Percentiles rank a stretch among this genome's conserved stretches.
phyloP scores from a whole-genome alignment of 2,329 filamentous ascomycete species.

The Fusarium solani-melongenae region DNA sequence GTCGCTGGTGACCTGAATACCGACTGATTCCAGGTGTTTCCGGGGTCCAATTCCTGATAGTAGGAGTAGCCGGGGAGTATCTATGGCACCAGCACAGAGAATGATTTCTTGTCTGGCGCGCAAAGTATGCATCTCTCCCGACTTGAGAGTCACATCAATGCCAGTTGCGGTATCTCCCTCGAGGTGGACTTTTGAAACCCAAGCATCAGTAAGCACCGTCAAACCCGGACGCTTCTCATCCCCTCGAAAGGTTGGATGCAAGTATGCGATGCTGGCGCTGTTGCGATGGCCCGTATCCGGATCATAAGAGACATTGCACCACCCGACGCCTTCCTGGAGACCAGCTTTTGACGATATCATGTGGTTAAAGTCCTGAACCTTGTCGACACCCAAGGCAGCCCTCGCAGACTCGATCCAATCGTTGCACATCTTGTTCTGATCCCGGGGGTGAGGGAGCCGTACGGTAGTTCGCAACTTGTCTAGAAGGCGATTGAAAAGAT shows the following conservation, averaged over 20 bases:
- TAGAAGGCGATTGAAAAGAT: conserved; percentile 77
- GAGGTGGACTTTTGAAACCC: background rate
- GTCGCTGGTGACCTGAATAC: background rate
- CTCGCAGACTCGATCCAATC: background rate
- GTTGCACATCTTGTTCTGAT: background rate
- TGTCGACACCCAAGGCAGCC: background rate
- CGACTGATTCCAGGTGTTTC: background rate
- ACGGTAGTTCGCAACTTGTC: conserved; percentile 69
- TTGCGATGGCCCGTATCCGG: background rate
- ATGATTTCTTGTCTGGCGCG: background rate
- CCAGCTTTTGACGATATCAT: background rate
- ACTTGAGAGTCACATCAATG: background rate
- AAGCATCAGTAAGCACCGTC: background rate
- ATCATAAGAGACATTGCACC: conserved; percentile 4
- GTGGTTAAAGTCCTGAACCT: background rate
- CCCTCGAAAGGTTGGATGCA: conserved; percentile 13
- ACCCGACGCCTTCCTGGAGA: background rate
- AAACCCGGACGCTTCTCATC: background rate
- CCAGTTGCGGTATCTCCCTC: background rate
- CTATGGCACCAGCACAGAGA: background rate
- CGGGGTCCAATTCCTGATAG: background rate
- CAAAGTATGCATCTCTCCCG: background rate
- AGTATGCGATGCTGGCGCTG: conserved; percentile 15
- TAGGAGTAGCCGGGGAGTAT: background rate
- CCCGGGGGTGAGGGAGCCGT: background rate